Base-by-base conservation (phyloP, 768 basidiomycete genomes). In the Amanita muscaria region DNA sequence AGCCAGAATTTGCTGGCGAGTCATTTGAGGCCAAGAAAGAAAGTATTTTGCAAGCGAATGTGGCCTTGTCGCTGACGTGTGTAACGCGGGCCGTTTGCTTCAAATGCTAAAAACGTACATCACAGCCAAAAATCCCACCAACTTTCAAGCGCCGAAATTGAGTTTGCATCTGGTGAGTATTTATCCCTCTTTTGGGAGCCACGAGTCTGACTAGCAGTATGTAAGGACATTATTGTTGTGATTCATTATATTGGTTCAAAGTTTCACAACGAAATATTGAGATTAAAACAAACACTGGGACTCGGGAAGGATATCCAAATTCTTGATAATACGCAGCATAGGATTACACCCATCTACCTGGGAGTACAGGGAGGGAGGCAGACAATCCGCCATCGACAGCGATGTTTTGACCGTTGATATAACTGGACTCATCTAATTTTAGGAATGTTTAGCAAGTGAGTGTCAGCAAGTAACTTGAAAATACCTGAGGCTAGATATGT, bases 321-420 rank as follows among this genome's bases (percentile, higher is more conserved):
- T 29, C 12, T 29, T 29, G 7, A 29, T n/a, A n/a, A n/a, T n/a
- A n/a, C n/a, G n/a, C n/a, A n/a, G n/a, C n/a, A n/a, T n/a, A n/a
- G n/a, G n/a, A n/a, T n/a, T 53, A 87, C n/a, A 68, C 71, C 74
- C 76, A 76, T 57, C 79, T 74, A 1, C 88, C 88, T 3, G 87
- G 84, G 5, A 84, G 64, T 6, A 89, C 80, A 4, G 89, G 90
- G 54, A 79, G 76, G 0, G 88, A 88, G 19, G 81, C 67, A 9
- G 85, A 81, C 47, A 94, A 61, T 1, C 89, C 92, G 5, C 92
- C 93, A 53, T 94, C 92, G 23, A 91, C 83, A 0, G 83, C 82
- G 23, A 89, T 72, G 54, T 80, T 83, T 56, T 92, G 87, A 12
- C 88, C 93, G 56, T 93, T 96, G 45, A 97, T 79, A 61, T 91